Percentiles rank a stretch among this genome's conserved stretches.
Conservation (phyloP, 2,329 filamentous ascomycete species). For the Penicillium hordei region DNA sequence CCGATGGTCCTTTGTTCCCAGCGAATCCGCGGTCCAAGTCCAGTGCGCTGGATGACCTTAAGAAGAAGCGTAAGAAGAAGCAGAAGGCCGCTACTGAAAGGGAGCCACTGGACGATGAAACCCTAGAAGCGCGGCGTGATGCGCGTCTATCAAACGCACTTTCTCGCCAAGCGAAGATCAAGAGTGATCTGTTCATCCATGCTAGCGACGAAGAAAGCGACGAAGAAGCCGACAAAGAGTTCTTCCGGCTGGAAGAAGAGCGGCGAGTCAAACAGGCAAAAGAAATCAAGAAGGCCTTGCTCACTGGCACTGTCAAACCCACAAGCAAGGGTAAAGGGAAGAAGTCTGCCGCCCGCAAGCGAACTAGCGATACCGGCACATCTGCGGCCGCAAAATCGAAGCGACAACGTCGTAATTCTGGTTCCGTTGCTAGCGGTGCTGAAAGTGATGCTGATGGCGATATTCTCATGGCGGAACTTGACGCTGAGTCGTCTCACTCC, state of each 20-base stretch:
- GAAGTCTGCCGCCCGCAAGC: slow-evolving; percentile 30
- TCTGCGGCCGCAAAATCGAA: slow-evolving; percentile 29
- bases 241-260: slow-evolving; percentile 74
- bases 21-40: slow-evolving; percentile 49
- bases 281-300: slow-evolving; percentile 51
- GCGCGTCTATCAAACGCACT: slow-evolving; percentile 65
- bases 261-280: slow-evolving; percentile 59
- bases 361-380: slow-evolving; percentile 29
- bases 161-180: slow-evolving; percentile 77
- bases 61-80: slow-evolving; percentile 61
- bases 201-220: slow-evolving; percentile 89
- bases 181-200: slow-evolving; percentile 78
- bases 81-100: slow-evolving; percentile 46
- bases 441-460: slow-evolving; percentile 33
- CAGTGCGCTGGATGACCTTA: slow-evolving; percentile 58
- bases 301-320: slow-evolving; percentile 38
- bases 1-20: slow-evolving; percentile 66
- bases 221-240: slow-evolving; percentile 67
- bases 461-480: slow-evolving; percentile 31
- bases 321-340: slow-evolving; percentile 32
- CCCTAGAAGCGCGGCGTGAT: slow-evolving; percentile 58
- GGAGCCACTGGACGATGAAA: slow-evolving; percentile 63
- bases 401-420: slow-evolving; percentile 30
- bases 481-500: slow-evolving; percentile 19
- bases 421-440: slow-evolving; percentile 13